phyloP scores from a whole-genome alignment of 768 basidiomycete species.

The Pleurotus sapidus region DNA sequence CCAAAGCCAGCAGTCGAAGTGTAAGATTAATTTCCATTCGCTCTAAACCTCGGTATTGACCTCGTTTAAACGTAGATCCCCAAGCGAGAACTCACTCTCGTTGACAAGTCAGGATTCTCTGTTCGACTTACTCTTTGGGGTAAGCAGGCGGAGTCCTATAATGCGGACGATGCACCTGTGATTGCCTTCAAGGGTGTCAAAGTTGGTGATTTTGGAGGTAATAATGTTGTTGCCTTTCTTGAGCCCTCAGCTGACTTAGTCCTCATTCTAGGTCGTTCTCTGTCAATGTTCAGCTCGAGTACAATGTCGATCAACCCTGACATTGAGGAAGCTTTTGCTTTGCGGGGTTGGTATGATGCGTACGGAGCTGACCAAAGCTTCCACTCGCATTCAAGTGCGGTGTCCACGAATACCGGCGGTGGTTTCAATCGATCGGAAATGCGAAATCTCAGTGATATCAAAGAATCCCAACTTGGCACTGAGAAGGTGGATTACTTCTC shows the following conservation, averaged over 20 bases:
- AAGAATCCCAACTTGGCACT: slow-evolving; percentile 70
- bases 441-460: slow-evolving; percentile 73
- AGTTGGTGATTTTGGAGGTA: slow-evolving; percentile 89
- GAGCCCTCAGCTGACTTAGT: neutral
- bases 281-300: slow-evolving; percentile 81
- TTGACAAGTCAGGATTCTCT: slow-evolving; percentile 76
- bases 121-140: slow-evolving; percentile 94
- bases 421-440: slow-evolving; percentile 71
- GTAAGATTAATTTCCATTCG: slow-evolving; percentile 31
- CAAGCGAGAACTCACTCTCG: slow-evolving; percentile 88
- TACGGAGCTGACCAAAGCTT: slow-evolving; percentile 62
- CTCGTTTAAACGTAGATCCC: slow-evolving; percentile 47
- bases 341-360: slow-evolving; percentile 92
- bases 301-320: slow-evolving; percentile 87
- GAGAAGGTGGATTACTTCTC: slow-evolving; percentile 84
- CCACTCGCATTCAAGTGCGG: slow-evolving; percentile 60
- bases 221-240: slow-evolving; percentile 8
- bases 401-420: slow-evolving; percentile 32
- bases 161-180: slow-evolving; percentile 58
- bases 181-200: slow-evolving; percentile 93
- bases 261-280: slow-evolving; percentile 58
- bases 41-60: slow-evolving; percentile 6
- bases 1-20: slow-evolving; percentile 69
- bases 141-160: slow-evolving; percentile 84
- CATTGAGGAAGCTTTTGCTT: slow-evolving; percentile 79